phyloP scores from a whole-genome alignment of 495 filamentous ascomycete genomes.

The Podospora bellae-mahoneyi region DNA sequence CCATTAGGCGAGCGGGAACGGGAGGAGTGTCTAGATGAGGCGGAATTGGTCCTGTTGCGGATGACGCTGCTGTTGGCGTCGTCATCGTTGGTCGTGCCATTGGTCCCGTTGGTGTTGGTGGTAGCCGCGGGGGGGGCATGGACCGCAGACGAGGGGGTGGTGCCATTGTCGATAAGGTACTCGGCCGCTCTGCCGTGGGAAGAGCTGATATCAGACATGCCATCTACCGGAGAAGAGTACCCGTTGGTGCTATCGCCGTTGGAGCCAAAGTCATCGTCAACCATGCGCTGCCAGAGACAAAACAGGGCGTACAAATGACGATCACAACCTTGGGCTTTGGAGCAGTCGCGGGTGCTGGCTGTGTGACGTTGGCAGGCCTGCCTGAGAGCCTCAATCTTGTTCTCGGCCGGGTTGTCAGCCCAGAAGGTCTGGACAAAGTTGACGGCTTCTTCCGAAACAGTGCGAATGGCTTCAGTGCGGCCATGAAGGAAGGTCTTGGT shows the following conservation, averaged over 20 bases:
- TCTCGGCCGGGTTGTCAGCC: constrained; percentile 76
- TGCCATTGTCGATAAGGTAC: constrained; percentile 23
- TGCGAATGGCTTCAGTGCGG: constrained; percentile 87
- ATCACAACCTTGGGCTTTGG: constrained; percentile 90
- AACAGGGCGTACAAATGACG: constrained; percentile 92
- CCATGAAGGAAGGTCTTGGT: constrained; percentile 92
- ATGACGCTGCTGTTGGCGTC: constrained; percentile 2
- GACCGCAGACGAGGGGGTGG: constrained; percentile 29
- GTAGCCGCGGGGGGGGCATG: constrained; percentile 32
- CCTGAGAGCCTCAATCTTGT: constrained; percentile 80
- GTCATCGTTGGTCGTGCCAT: constrained; percentile 31
- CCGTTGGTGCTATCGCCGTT: constrained; percentile 52
- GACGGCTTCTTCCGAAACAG: constrained; percentile 74
- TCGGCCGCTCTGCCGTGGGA: constrained; percentile 50
- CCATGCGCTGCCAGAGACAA: constrained; percentile 86
- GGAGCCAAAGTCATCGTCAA: constrained; percentile 67
- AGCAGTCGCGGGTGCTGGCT: constrained; percentile 76
- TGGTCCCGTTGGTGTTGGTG: constrained; percentile 31
- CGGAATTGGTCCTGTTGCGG: constrained; percentile 25
- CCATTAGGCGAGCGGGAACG: not conserved
- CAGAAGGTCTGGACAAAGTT: constrained; percentile 94
- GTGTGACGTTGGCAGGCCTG: constrained; percentile 81
- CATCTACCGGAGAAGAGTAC: constrained; percentile 58
- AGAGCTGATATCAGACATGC: constrained; percentile 49
- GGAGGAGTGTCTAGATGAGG: constrained; percentile 38